Evolutionary conservation across 345 rosid genomes (phyloP), one percentile per base, ranked within the genome.

Genomic region (Aquilaria yunnanensis): DNA sequence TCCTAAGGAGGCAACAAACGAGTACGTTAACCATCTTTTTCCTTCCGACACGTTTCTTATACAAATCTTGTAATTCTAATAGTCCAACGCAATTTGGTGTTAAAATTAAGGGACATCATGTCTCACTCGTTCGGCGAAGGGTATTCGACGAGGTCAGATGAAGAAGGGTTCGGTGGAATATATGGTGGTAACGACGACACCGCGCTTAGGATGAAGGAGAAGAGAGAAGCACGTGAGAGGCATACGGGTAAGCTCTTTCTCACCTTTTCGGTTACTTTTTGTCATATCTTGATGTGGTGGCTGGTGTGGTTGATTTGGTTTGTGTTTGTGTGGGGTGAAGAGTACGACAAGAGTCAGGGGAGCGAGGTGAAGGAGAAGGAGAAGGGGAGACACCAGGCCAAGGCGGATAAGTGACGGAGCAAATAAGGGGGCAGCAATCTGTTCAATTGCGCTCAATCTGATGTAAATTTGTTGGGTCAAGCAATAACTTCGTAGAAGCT

Each of bases 111-210:
- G 74, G 85, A 87, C 68, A 77, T 67, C 64, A 89, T 87, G 90
- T 79, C 86, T 14, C 84, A 83, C 64, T 85, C 96, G 13, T 89
- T 53, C 65, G 96, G 96, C 47, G 96, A 87, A 61, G 92, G 83
- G 45, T 90, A 90, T 65, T 56, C 93, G 0, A 83, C 93, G 11
- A 85, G 96, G 77, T 65, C 79, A 6, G 89, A 90, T 34, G 93
- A 90, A 61, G 97, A 90, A 80, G 97, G 96, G 10, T 88, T 84
- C 55, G 96, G 97, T 30, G 96, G 96, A 51, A 77, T 55, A 50
- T 78, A 78, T 60, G 86, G 92, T 32, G 81, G 85, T 47, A 86
- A 85, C 37, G 79, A 81, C 12, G 57, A 23, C 23, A 23, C 77
- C 1, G 5, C 51, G 45, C 47, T 58, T n/a, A 60, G 80, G 13